Evolutionary conservation across 306 rosid genomes (phyloP), one percentile per base, ranked within the genome.

Genomic region (Gastrolobium bilobum): DNA sequence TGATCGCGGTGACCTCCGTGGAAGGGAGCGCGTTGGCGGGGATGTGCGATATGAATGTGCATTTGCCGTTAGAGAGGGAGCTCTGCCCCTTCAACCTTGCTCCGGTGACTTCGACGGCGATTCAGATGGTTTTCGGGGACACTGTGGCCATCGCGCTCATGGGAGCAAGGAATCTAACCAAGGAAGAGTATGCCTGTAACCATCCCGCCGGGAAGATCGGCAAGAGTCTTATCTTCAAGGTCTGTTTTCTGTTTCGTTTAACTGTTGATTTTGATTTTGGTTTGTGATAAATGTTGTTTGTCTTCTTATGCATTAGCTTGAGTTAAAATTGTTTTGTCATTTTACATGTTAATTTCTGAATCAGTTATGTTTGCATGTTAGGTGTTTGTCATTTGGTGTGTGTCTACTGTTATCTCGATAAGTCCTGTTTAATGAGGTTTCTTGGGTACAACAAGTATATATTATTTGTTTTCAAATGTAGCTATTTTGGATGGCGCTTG

Each of bases 191-290:
- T 69, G 99, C 99, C 11, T 85, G 92, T 4, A 96, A 96, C 51
- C 99, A 93, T 75, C 99, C 99, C 26, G 99, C 99, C 0, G 98
- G 99, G 0, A 87, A 90, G 83, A 96, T 96, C 59, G 99, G 99
- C 37, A 96, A 96, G 83, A 88, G 93, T 51, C 99, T 96, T 62
- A 93, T 96, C 85, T 93, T 96, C 86, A 96, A 93, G 98, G 98
- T 92, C 9, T 9, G 53, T 71, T 68, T 79, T 79, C 47, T 46
- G 13, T 31, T 61, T 54, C 46, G 15, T 37, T 14, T 20, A 20
- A 20, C 26, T 0, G 26, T 20, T 20, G 26, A 20, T 20, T 20
- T 20, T 20, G 26, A 20, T 20, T 20, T 20, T 20, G 26, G 26
- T 20, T 20, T 20, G 26, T 20, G 26, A 20, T 20, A 20, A 20